Conservation (phyloP, 176 grass and related monocot genomes). For the Ensete glaucum region DNA sequence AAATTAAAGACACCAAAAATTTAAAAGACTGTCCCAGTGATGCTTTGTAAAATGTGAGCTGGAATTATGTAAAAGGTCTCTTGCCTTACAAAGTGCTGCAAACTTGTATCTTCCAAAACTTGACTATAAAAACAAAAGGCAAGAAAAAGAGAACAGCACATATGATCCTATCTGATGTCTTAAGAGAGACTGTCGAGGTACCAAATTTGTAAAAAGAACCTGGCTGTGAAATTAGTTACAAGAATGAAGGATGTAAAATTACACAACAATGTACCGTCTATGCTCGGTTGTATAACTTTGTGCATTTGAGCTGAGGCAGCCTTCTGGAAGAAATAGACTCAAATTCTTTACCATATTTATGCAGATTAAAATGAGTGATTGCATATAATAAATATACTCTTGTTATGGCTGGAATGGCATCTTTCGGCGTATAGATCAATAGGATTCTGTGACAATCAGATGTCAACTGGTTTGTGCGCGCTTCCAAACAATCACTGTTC, state of each 20-base stretch:
- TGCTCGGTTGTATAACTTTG: neutral
- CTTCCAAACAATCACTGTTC: conserved; percentile 98
- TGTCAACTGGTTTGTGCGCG: conserved; percentile 46
- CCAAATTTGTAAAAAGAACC: neutral
- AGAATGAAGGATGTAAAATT: neutral
- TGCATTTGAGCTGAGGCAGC: neutral
- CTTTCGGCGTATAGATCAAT: neutral
- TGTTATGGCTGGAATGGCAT: neutral
- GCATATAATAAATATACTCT: neutral
- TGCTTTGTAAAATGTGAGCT: neutral
- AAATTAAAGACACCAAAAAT: too few relatives aligned
- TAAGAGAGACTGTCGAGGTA: neutral
- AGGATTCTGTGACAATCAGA: neutral
- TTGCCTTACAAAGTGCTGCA: neutral
- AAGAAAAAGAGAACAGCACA: neutral
- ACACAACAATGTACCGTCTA: neutral
- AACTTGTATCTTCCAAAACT: neutral
- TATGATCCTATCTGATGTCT: neutral
- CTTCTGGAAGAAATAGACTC: neutral
- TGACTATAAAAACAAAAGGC: neutral
- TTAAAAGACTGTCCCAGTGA: too few relatives aligned
- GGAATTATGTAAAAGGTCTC: neutral
- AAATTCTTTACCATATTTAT: neutral
- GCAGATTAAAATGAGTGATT: neutral
- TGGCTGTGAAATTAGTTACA: neutral